Percentiles rank a stretch among this genome's conserved stretches.
Conservation (phyloP, 768 basidiomycete genomes). For the Suillus alpinus region DNA sequence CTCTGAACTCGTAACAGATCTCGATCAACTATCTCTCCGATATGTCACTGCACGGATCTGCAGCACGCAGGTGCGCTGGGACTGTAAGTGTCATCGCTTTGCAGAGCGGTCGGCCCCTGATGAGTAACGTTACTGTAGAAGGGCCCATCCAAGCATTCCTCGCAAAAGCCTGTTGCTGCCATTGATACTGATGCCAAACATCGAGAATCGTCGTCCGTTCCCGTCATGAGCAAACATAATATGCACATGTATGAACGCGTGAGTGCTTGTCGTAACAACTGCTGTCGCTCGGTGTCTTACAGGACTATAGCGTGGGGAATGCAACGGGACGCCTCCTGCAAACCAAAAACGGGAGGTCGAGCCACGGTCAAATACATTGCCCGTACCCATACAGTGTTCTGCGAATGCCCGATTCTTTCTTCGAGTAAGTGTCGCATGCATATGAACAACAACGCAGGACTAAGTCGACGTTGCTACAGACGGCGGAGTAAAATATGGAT, state of each 20-base stretch:
- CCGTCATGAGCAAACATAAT: neutral
- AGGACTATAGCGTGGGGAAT: neutral
- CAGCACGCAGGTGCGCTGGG: neutral
- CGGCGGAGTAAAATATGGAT: neutral
- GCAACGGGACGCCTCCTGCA: neutral
- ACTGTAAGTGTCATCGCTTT: neutral
- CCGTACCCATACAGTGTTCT: neutral
- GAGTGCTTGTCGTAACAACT: neutral
- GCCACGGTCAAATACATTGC: neutral
- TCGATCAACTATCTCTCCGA: neutral
- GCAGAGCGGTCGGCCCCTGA: neutral
- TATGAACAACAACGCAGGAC: neutral
- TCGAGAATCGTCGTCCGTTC: neutral
- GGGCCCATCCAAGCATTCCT: neutral
- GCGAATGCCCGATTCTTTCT: neutral
- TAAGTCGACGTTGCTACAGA: neutral
- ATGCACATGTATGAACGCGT: neutral
- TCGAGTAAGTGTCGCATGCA: neutral
- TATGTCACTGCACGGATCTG: neutral
- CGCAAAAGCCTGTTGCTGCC: neutral
- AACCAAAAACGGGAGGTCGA: neutral
- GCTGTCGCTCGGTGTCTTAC: neutral
- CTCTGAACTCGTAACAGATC: neutral
- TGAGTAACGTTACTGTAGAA: neutral
- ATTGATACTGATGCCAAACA: neutral